These are phyloP conservation scores for Tricholoma furcatifolium DNA, from an alignment of 768 basidiomycete genomes.

Conservation along the genomic window DNA sequence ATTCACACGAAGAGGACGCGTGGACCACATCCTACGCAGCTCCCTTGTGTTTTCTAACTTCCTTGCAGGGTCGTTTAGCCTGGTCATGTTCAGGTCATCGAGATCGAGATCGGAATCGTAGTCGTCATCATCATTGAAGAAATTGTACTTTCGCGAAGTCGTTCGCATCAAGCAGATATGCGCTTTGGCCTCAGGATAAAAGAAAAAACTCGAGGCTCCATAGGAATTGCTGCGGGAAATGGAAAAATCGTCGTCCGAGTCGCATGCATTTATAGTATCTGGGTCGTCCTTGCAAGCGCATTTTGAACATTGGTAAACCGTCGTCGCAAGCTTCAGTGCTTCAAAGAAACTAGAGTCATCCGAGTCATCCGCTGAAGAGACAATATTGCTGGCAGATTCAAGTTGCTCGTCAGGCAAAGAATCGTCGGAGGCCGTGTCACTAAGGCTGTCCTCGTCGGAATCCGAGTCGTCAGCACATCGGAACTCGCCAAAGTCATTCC, in stretches of 20 bases:
- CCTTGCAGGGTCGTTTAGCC: background rate
- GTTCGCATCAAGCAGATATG: constrained; percentile 37
- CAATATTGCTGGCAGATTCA: background rate
- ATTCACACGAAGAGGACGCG: too few relatives aligned
- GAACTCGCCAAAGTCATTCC: background rate
- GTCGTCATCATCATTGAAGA: background rate
- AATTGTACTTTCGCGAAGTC: background rate
- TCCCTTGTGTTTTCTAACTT: too few relatives aligned
- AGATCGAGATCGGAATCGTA: background rate
- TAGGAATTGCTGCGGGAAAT: background rate
- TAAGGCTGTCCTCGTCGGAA: constrained; percentile 2
- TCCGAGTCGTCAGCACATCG: background rate
- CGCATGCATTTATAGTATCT: background rate
- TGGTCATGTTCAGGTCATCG: too few relatives aligned
- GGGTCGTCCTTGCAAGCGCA: constrained; percentile 34
- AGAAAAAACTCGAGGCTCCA: constrained; percentile 28
- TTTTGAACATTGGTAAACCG: constrained; percentile 40
- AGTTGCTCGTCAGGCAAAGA: background rate
- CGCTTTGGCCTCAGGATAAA: constrained; percentile 44
- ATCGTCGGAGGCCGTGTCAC: background rate
- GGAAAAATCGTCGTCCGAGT: constrained; percentile 10
- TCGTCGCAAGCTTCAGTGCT: constrained; percentile 39
- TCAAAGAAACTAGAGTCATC: constrained; percentile 2
- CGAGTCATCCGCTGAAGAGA: background rate
- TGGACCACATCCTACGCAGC: too few relatives aligned